Evolutionary conservation across 2,329 filamentous ascomycete species (phyloP).

Genomic region (Exophiala aquamarina): DNA sequence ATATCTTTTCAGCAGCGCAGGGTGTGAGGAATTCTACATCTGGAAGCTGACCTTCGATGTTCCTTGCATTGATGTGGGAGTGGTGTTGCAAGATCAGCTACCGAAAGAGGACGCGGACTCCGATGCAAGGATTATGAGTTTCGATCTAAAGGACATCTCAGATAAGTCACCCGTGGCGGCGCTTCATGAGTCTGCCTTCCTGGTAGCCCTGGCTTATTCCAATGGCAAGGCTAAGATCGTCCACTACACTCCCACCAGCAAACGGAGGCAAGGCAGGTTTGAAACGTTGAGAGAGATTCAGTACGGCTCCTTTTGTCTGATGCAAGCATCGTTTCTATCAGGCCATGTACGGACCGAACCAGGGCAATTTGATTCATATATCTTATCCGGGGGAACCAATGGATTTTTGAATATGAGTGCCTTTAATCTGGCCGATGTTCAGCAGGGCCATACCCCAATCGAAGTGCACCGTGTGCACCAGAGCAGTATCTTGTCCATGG

Average conservation of each 20-base stretch:
- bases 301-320: slow-evolving; percentile 23
- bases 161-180: neutral
- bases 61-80: slow-evolving; percentile 53
- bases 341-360: neutral
- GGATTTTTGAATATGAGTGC: slow-evolving; percentile 67
- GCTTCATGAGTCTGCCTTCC: slow-evolving; percentile 40
- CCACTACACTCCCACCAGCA: slow-evolving; percentile 32
- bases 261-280: slow-evolving; percentile 11
- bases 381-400: slow-evolving; percentile 65
- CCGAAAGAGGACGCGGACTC: slow-evolving; percentile 49
- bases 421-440: neutral
- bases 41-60: slow-evolving; percentile 65
- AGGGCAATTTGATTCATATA: neutral
- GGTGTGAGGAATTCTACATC: slow-evolving; percentile 83
- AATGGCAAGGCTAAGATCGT: slow-evolving; percentile 73
- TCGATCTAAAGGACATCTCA: slow-evolving; percentile 55
- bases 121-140: slow-evolving; percentile 80
- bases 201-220: slow-evolving; percentile 74
- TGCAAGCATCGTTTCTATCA: slow-evolving; percentile 42
- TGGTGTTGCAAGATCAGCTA: slow-evolving; percentile 53
- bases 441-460: neutral
- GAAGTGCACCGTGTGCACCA: slow-evolving; percentile 62
- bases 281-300: slow-evolving; percentile 12
- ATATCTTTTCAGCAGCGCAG: slow-evolving; percentile 82
- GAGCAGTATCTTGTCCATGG: slow-evolving; percentile 69